Evolutionary conservation across 2,329 filamentous ascomycete genomes (phyloP).

Genomic region (Penicillium freii): DNA sequence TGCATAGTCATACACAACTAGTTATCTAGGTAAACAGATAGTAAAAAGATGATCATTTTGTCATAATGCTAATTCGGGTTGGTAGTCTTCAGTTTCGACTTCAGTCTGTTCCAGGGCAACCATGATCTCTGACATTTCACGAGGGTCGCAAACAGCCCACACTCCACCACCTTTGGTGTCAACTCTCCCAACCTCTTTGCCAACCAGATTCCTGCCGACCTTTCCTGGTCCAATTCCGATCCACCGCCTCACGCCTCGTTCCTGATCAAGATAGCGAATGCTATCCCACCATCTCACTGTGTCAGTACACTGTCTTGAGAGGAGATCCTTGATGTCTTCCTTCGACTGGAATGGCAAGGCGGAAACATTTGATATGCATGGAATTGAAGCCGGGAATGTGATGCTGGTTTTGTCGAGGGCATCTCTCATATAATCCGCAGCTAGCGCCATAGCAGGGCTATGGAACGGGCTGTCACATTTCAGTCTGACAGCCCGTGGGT

Average conservation of each 20-base stretch:
- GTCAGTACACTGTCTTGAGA: conserved; percentile 81
- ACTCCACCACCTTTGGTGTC: conserved; percentile 84
- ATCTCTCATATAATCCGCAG: conserved; percentile 68
- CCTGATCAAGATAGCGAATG: conserved; percentile 82
- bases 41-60: background rate
- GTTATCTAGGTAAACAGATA: no score
- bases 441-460: conserved; percentile 86
- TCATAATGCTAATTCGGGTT: background rate
- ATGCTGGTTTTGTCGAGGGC: conserved; percentile 65
- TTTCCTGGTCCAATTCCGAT: conserved; percentile 91
- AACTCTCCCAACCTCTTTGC: conserved; percentile 87
- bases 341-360: conserved; percentile 72
- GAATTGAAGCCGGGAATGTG: conserved; percentile 70
- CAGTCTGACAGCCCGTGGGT: conserved; percentile 80
- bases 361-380: conserved; percentile 83
- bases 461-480: conserved; percentile 90
- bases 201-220: conserved; percentile 87
- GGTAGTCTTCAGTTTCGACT: conserved; percentile 9
- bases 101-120: conserved; percentile 65
- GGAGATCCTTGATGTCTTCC: conserved; percentile 72
- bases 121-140: conserved; percentile 68
- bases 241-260: conserved; percentile 78
- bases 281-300: conserved; percentile 95
- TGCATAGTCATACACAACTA: no score
- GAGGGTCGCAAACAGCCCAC: conserved; percentile 83